Base-by-base conservation (phyloP, 2,329 filamentous ascomycete species). In the Basipetospora chlamydospora region DNA sequence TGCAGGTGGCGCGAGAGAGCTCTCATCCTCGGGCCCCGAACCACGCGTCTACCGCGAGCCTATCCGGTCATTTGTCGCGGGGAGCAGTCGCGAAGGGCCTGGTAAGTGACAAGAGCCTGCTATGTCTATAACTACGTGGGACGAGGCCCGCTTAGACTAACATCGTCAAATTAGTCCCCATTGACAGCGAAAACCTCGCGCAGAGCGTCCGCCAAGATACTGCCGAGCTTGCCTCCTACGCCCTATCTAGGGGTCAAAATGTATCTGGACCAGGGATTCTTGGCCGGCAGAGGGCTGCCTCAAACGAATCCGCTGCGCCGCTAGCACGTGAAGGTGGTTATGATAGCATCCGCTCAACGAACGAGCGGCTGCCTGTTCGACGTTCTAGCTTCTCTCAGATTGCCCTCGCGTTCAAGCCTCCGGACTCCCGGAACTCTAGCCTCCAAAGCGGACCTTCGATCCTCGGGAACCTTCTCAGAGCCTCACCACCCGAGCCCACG, bases 171-270 rank as follows among this genome's bases (percentile, higher is more conserved):
- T 28, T 44, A 72, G 66, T 60, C 26, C 66, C 67, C 13, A 51
- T 72, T 57, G 81, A 88, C 51, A 80, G 73, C 46, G 70, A 74
- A 13, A 73, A 83, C 47, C 82, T 83, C 55, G 80, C 83, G 23
- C 74, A 77, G 41, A 81, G 77, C 44, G 80, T 94, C 28, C 79
- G 86, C 44, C 79, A 90, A 57, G 80, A 90, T 51, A 92, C 86
- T 3, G 83, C 85, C 35, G 84, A 93, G 57, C 66, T 94, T 39
- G 86, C 86, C 29, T 84, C 74, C 13, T 85, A 87, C 52, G 77
- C 84, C 34, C 68, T 94, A 20, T 78, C 78, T 26, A n/a, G n/a
- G n/a, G n/a, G n/a, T n/a, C n/a, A n/a, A n/a, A n/a, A n/a, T n/a
- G n/a, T n/a, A n/a, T n/a, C n/a, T n/a, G n/a, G n/a, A n/a, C n/a